Evolutionary conservation across 116 monocot species (phyloP).

Genomic region (Iris pallida): DNA sequence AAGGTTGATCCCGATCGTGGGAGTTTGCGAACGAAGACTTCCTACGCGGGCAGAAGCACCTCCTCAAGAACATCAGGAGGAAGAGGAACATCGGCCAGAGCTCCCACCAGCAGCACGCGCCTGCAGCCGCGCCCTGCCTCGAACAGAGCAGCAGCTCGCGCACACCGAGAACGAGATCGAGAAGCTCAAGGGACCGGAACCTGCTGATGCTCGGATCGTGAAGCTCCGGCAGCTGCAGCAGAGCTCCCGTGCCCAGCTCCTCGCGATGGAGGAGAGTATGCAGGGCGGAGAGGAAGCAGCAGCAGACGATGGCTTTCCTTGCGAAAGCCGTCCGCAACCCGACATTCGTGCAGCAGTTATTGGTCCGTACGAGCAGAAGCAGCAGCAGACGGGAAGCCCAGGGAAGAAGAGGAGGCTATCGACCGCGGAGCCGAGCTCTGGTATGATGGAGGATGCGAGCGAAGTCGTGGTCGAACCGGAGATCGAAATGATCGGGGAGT

Average conservation of each 20-base stretch:
- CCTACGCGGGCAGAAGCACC: conserved; percentile 46
- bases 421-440: neutral
- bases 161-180: conserved; percentile 24
- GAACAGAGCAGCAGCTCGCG: conserved; percentile 28
- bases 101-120: conserved; percentile 7
- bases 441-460: neutral
- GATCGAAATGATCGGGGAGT: neutral
- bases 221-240: conserved; percentile 46
- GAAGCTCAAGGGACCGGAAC: conserved; percentile 22
- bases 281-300: conserved; percentile 36
- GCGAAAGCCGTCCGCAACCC: conserved; percentile 33
- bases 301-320: conserved; percentile 41
- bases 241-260: conserved; percentile 29
- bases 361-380: neutral
- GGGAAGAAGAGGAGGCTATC: conserved; percentile 23
- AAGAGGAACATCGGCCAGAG: conserved; percentile 20
- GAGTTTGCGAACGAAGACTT: conserved; percentile 56
- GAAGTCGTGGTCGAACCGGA: neutral
- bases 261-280: conserved; percentile 32
- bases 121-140: neutral
- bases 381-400: conserved; percentile 14
- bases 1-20: conserved; percentile 54
- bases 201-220: conserved; percentile 31
- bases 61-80: conserved; percentile 54
- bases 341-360: conserved; percentile 21